Conservation (phyloP, 495 filamentous ascomycete genomes). For the Talaromyces liani region DNA sequence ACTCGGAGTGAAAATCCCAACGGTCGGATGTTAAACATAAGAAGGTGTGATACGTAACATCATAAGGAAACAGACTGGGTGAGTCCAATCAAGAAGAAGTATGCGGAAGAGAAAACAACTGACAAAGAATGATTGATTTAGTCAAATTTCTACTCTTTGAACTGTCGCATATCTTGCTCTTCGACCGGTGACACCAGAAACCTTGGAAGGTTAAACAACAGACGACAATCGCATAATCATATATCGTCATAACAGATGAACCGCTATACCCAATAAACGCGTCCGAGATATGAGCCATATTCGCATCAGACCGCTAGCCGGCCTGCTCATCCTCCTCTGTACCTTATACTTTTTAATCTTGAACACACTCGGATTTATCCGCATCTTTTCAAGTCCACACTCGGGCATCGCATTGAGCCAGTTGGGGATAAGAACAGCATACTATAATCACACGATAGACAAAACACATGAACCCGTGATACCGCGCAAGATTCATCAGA, state of each 20-base stretch:
- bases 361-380: neutral
- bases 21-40: neutral
- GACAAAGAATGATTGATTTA: neutral
- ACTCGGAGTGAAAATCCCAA: neutral
- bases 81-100: neutral
- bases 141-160: neutral
- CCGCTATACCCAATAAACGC: neutral
- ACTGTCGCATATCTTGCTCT: neutral
- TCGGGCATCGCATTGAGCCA: constrained; percentile 6
- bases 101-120: neutral
- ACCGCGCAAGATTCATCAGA: constrained; percentile 7
- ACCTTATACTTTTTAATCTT: neutral
- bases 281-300: neutral
- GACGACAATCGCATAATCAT: too few relatives aligned
- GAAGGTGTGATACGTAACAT: neutral
- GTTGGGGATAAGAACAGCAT: neutral
- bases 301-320: neutral
- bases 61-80: neutral
- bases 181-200: neutral
- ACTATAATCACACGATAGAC: neutral
- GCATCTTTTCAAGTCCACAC: constrained; percentile 5
- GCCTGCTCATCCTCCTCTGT: neutral
- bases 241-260: neutral
- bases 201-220: neutral
- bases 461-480: neutral